Evolutionary conservation across 306 rosid genomes (phyloP).

Genomic region (Glycine soja): DNA sequence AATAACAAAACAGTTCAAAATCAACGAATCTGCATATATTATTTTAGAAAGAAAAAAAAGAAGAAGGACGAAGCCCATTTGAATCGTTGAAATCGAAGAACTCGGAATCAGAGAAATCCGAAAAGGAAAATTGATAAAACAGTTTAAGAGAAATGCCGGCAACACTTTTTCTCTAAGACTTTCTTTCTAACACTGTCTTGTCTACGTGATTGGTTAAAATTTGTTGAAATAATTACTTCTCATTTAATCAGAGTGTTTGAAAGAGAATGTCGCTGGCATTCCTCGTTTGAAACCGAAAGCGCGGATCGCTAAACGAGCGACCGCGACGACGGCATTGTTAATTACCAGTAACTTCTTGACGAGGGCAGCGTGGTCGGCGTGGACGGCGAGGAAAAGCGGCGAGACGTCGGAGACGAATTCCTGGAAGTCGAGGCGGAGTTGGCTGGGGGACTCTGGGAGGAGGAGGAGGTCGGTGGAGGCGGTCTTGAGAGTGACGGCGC

Average conservation of each 20-base stretch:
- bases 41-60: background rate
- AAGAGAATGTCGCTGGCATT: no score
- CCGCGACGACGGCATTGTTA: background rate
- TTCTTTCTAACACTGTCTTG: no score
- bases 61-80: background rate
- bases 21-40: background rate
- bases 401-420: conserved; percentile 88
- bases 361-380: conserved; percentile 62
- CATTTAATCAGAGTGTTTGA: no score
- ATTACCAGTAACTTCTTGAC: conserved; percentile 82
- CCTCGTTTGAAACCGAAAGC: conserved; percentile 47
- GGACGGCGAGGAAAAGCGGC: conserved; percentile 89
- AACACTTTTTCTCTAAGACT: no score
- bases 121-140: conserved; percentile 12
- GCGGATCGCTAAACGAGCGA: conserved; percentile 45
- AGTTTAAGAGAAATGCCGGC: no score
- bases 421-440: conserved; percentile 64
- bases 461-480: conserved; percentile 63
- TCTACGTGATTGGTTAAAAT: no score
- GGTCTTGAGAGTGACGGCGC: conserved; percentile 66
- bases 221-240: no score
- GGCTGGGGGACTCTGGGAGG: conserved; percentile 64
- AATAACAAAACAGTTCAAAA: conserved; percentile 34
- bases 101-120: no score
- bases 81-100: background rate